Evolutionary conservation across 441 rosid genomes (phyloP).

Genomic region (Gossypium schwendimanii): DNA sequence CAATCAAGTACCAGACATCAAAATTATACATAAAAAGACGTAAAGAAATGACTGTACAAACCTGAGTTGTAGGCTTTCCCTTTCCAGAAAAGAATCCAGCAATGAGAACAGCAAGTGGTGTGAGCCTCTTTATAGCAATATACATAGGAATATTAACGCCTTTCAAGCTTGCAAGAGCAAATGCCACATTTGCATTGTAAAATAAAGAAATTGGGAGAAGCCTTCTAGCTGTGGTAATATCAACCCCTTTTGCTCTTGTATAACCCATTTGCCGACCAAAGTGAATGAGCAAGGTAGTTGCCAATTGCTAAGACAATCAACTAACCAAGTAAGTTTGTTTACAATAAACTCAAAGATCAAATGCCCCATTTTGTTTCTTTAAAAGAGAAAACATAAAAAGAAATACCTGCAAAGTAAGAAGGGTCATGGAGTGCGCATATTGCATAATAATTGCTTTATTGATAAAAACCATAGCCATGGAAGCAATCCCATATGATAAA

Average conservation of each 20-base stretch:
- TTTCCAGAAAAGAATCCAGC: slow-evolving; percentile 69
- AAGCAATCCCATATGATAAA: slow-evolving; percentile 79
- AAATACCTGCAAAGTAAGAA: slow-evolving; percentile 76
- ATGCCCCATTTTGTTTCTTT: not conserved
- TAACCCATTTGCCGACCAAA: slow-evolving; percentile 61
- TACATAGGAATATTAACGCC: slow-evolving; percentile 99
- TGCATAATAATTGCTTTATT: slow-evolving; percentile 88
- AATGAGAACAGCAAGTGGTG: slow-evolving; percentile 79
- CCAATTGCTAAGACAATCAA: slow-evolving; percentile 62
- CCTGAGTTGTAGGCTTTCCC: slow-evolving; percentile 79
- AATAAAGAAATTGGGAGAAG: slow-evolving; percentile 79
- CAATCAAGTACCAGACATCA: not conserved
- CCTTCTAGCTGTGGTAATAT: slow-evolving; percentile 54
- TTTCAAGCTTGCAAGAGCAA: slow-evolving; percentile 94
- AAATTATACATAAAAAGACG: not conserved
- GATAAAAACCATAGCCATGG: slow-evolving; percentile 98
- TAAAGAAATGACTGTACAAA: slow-evolving; percentile 15
- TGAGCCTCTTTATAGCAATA: slow-evolving; percentile 90
- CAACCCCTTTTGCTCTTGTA: slow-evolving; percentile 51
- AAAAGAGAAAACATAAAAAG: not conserved
- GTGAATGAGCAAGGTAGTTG: slow-evolving; percentile 74
- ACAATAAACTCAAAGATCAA: not conserved
- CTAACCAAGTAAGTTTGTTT: not conserved
- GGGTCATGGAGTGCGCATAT: slow-evolving; percentile 76
- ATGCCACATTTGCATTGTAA: slow-evolving; percentile 93